phyloP scores from a whole-genome alignment of 2,329 filamentous ascomycete species.

The Xylaria sp. region DNA sequence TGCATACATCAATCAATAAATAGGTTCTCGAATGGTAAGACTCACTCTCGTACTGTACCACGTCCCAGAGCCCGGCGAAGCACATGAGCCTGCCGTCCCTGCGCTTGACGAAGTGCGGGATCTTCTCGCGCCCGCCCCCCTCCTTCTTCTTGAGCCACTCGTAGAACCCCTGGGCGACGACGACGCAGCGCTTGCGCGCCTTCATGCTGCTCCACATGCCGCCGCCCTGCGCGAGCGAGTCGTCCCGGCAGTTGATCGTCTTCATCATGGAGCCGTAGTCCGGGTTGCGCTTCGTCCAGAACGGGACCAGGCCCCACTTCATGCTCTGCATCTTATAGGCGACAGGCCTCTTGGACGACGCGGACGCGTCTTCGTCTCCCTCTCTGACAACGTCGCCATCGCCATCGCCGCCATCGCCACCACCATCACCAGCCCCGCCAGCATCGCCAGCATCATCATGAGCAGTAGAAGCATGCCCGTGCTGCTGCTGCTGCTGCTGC shows the following conservation, averaged over 20 bases:
- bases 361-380: conserved; percentile 15
- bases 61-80: conserved; percentile 91
- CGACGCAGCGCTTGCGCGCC: conserved; percentile 81
- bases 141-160: conserved; percentile 91
- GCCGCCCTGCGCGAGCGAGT: conserved; percentile 73
- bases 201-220: conserved; percentile 96
- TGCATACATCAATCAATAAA: too few relatives aligned
- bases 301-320: conserved; percentile 95
- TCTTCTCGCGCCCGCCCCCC: conserved; percentile 70
- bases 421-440: conserved; percentile 27
- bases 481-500: neutral
- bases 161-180: conserved; percentile 90
- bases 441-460: conserved; percentile 26
- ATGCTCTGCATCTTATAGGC: conserved; percentile 87
- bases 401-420: conserved; percentile 26
- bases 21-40: too few relatives aligned
- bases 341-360: conserved; percentile 31
- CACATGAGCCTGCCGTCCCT: conserved; percentile 84
- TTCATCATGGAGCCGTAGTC: conserved; percentile 78
- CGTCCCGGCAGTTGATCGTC: conserved; percentile 94
- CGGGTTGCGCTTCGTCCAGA: conserved; percentile 85
- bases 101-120: conserved; percentile 82
- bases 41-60: conserved; percentile 75
- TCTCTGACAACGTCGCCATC: neutral
- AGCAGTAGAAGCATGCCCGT: conserved; percentile 11